These are phyloP conservation scores for Polygonum maritimum DNA, from an alignment of 148 eudicot species.

Conservation along the genomic window DNA sequence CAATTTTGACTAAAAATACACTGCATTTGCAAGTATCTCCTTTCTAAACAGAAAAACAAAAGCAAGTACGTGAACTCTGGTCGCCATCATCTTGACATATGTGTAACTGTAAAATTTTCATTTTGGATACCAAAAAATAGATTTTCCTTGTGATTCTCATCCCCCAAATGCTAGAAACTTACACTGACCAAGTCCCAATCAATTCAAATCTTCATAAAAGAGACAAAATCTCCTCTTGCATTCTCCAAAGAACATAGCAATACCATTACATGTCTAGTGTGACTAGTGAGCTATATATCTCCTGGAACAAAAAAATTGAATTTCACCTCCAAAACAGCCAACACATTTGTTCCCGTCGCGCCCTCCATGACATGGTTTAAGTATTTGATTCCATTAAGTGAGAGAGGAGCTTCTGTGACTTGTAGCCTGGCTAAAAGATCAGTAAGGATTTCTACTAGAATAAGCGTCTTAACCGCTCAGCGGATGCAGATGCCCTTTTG, in stretches of 20 bases:
- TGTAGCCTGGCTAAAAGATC: background rate
- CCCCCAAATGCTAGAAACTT: background rate
- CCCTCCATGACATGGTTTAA: background rate
- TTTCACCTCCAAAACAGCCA: background rate
- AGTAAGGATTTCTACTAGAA: conserved; percentile 30
- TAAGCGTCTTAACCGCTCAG: conserved; percentile 53
- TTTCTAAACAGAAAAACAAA: background rate
- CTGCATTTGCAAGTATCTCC: no score
- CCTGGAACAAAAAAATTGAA: background rate
- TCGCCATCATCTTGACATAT: background rate
- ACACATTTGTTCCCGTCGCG: background rate
- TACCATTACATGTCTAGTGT: background rate
- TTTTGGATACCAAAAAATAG: background rate
- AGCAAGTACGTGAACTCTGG: background rate
- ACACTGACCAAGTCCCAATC: background rate
- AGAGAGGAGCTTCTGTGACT: background rate
- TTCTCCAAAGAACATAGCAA: background rate
- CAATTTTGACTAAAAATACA: no score
- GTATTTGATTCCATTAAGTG: background rate
- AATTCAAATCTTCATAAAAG: background rate
- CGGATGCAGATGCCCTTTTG: conserved; percentile 66
- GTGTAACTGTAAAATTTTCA: background rate
- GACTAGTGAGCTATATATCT: background rate
- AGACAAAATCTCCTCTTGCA: background rate
- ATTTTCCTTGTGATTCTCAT: background rate